Conservation (phyloP, 768 basidiomycete species). For the Imleria badia region DNA sequence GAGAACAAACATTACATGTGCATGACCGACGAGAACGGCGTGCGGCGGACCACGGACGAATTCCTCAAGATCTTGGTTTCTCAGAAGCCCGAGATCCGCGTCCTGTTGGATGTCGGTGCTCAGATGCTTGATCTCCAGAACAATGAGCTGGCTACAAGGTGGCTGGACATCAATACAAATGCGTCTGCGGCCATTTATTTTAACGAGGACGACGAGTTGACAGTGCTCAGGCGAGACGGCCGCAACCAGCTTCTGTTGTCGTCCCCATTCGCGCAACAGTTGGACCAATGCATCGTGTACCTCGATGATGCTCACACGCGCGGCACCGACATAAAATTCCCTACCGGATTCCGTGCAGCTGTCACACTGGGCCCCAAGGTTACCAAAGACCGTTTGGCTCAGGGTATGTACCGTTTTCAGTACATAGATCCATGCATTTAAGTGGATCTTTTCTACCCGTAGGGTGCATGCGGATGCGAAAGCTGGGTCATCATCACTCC, state of each 20-base stretch:
- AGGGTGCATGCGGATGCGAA: constrained; percentile 58
- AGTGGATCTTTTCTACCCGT: neutral
- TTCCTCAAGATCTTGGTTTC: constrained; percentile 33
- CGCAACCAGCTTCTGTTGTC: no score
- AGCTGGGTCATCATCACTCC: constrained; percentile 47
- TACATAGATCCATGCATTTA: neutral
- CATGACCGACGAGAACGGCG: constrained; percentile 6
- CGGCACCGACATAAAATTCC: constrained; percentile 41
- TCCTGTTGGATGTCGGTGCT: no score
- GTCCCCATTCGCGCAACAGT: no score
- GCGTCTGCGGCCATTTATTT: constrained; percentile 32
- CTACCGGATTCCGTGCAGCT: constrained; percentile 33
- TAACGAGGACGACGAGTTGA: no score
- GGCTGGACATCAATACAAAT: constrained; percentile 35
- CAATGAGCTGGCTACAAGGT: constrained; percentile 36
- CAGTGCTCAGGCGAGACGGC: no score
- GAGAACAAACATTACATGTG: constrained; percentile 20
- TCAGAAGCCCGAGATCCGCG: constrained; percentile 40
- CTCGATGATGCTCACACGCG: constrained; percentile 37
- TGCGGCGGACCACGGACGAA: constrained; percentile 11
- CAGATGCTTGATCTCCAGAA: constrained; percentile 55
- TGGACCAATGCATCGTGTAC: no score
- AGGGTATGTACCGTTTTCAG: constrained; percentile 24
- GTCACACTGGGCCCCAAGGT: constrained; percentile 40
- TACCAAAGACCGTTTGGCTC: constrained; percentile 36